These are phyloP conservation scores for Exsudoporus frostii DNA, from an alignment of 768 basidiomycete species.

Conservation along the genomic window DNA sequence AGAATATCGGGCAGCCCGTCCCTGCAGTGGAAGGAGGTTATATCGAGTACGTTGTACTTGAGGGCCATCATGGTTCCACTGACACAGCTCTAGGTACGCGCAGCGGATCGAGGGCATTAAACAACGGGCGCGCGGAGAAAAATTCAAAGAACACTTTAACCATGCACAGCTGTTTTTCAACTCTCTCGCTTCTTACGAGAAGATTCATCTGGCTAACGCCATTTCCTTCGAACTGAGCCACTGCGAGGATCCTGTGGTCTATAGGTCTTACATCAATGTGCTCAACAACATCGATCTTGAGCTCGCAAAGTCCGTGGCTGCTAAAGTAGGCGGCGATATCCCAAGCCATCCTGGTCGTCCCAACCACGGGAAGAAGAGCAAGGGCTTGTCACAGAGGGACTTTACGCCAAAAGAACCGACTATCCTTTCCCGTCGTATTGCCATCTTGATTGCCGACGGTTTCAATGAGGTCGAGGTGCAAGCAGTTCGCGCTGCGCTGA, in stretches of 20 bases:
- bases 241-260: constrained; percentile 73
- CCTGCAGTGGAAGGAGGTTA: constrained; percentile 54
- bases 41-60: constrained; percentile 40
- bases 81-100: constrained; percentile 37
- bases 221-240: constrained; percentile 83
- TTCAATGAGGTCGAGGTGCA: constrained; percentile 62
- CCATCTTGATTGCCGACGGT: constrained; percentile 72
- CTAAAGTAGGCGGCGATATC: constrained; percentile 56
- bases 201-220: constrained; percentile 65
- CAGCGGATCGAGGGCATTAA: constrained; percentile 53
- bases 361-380: constrained; percentile 58
- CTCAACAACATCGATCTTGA: constrained; percentile 73
- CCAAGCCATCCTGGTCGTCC: constrained; percentile 48
- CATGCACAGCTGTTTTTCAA: constrained; percentile 85
- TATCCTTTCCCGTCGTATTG: constrained; percentile 67
- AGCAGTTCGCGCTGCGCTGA: constrained; percentile 53
- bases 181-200: constrained; percentile 67
- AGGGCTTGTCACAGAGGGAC: constrained; percentile 57
- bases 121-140: constrained; percentile 58
- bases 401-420: constrained; percentile 54
- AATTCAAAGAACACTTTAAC: constrained; percentile 73
- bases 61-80: neutral
- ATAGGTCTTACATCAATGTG: constrained; percentile 60
- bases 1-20: constrained; percentile 46
- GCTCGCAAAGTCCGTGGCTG: constrained; percentile 66